Evolutionary conservation across 495 filamentous ascomycete genomes (phyloP), one percentile per base, ranked within the genome.

Genomic region (Lasiosphaeris hirsuta): DNA sequence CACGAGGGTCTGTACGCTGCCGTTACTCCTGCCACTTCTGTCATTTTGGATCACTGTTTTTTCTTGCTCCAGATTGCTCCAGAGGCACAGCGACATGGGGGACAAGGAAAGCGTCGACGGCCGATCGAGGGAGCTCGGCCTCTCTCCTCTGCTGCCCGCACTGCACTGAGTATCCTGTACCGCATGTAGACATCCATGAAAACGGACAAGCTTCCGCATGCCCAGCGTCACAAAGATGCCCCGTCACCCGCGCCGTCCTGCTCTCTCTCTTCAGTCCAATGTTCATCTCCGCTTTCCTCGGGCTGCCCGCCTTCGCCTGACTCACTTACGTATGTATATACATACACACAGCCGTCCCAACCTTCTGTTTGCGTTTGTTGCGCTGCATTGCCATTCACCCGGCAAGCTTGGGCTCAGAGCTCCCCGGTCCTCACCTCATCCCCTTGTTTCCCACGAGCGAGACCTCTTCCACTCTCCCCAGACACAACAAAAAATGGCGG

Each of bases 171-270:
- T 37, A 55, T 46, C 40, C 34, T 42, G 43, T 55, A 23, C 14
- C 46, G 34, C 42, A 39, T 52, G 47, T 44, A 50, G 52, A 45
- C 60, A 52, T 56, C 60, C 49, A 56, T 58, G 47, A 59, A 61
- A 61, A 57, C 57, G 60, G 61, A 49, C 38, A 66, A 57, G 63
- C 60, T 57, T 56, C 60, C 60, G 54, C 61, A 51, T 66, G 54
- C 60, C 41, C 57, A 59, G 48, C 57, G 37, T 60, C 60, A 66
- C 63, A 61, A 63, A 65, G 56, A 58, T 50, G 48, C 53, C 38
- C 39, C 15, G 49, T 51, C 48, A 45, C 56, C 47, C 56, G 48
- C 23, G 23, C 23, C 23, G 23, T 30, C 23, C 23, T 30, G 2
- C 23, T 30, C 23, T 30, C 23, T 30, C 23, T 30, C 5, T 30